Conservation (phyloP, 768 basidiomycete genomes). For the Hortiboletus flavorubellus region DNA sequence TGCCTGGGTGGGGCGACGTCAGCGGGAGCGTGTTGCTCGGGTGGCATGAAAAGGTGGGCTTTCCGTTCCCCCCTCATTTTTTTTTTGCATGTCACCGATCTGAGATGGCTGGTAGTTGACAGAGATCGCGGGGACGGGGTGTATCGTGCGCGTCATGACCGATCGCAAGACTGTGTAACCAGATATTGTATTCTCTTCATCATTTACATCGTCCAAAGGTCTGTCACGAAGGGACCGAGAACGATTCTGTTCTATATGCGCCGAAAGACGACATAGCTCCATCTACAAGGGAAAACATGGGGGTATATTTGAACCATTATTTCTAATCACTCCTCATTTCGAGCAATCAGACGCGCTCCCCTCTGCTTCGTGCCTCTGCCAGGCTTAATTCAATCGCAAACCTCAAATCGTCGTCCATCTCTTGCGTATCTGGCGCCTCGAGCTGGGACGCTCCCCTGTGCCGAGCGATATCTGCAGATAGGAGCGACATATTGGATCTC, state of each 20-base stretch:
- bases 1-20: slow-evolving; percentile 57
- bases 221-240: background rate
- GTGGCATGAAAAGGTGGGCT: slow-evolving; percentile 92
- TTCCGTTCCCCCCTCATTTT: slow-evolving; percentile 16
- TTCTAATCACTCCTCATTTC: background rate
- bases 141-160: slow-evolving; percentile 86
- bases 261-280: background rate
- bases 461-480: slow-evolving; percentile 13
- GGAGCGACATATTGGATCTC: slow-evolving; percentile 10
- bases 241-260: slow-evolving; percentile 1
- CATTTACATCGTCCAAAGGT: background rate
- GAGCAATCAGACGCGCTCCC: slow-evolving; percentile 5
- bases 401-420: slow-evolving; percentile 61
- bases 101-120: slow-evolving; percentile 57
- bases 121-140: slow-evolving; percentile 90
- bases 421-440: slow-evolving; percentile 21
- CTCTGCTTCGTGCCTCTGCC: slow-evolving; percentile 41
- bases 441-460: background rate
- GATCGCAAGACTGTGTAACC: slow-evolving; percentile 56
- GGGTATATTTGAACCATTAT: background rate
- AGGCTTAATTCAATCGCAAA: slow-evolving; percentile 70
- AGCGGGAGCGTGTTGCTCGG: slow-evolving; percentile 63
- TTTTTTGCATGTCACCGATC: too few relatives aligned
- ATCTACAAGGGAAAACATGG: background rate
- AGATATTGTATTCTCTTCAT: background rate